phyloP scores from a whole-genome alignment of 1,284 basidiomycete species.

The Puccinia novopanici region DNA sequence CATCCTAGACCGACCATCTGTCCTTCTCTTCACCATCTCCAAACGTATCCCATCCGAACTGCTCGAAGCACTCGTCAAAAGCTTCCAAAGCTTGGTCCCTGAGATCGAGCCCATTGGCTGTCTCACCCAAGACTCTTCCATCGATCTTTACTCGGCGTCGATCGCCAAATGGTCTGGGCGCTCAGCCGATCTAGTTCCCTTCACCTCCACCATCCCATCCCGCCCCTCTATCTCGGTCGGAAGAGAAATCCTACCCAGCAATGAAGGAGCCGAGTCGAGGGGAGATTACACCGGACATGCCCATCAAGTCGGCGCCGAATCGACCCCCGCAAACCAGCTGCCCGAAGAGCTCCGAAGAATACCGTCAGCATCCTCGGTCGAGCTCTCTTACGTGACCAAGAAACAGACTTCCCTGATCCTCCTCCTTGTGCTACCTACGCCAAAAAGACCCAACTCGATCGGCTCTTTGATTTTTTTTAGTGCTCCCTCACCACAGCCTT shows the following conservation, averaged over 20 bases:
- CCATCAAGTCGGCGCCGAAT: neutral
- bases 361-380: constrained; percentile 29
- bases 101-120: constrained; percentile 37
- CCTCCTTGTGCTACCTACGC: neutral
- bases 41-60: constrained; percentile 34
- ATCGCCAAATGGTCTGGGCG: constrained; percentile 30
- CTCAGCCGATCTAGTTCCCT: constrained; percentile 7
- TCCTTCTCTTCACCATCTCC: constrained; percentile 31
- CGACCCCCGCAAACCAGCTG: neutral
- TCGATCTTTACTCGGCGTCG: constrained; percentile 23
- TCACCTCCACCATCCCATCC: constrained; percentile 23
- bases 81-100: constrained; percentile 20
- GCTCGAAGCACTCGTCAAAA: constrained; percentile 8
- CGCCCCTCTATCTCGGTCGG: constrained; percentile 40
- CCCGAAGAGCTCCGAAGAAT: constrained; percentile 39
- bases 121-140: constrained; percentile 31
- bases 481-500: constrained; percentile 21
- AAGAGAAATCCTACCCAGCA: constrained; percentile 32
- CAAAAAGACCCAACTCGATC: constrained; percentile 30
- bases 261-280: neutral
- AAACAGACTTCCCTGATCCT: neutral
- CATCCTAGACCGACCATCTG: no score
- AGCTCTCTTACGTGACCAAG: neutral
- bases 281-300: neutral
- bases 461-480: constrained; percentile 41